phyloP scores from a whole-genome alignment of 1,284 basidiomycete species.

The Rhodotorula sp. region DNA sequence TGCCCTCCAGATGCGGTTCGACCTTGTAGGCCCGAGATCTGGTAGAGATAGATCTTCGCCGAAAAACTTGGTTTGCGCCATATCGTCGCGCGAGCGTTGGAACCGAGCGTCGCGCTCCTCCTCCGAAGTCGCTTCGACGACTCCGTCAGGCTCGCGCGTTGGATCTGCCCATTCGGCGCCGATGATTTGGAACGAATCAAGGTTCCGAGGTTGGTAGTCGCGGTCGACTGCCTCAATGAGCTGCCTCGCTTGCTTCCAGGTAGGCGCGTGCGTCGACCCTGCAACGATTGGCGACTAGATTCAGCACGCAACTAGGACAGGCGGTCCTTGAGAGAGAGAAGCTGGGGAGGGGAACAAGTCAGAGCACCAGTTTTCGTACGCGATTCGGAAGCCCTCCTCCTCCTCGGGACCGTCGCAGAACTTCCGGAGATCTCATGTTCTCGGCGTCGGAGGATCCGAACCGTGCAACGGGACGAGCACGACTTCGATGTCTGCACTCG shows the following conservation, averaged over 20 bases:
- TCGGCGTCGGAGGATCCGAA: no score
- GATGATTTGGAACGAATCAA: constrained; percentile 15
- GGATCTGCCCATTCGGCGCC: constrained; percentile 27
- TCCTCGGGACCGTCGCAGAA: constrained; percentile 12
- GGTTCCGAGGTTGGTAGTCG: constrained; percentile 8
- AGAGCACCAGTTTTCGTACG: constrained; percentile 37
- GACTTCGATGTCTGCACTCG: no score
- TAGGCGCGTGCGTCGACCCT: constrained; percentile 34
- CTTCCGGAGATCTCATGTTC: constrained; percentile 7
- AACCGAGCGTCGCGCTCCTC: constrained; percentile 25
- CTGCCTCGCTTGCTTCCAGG: constrained; percentile 32
- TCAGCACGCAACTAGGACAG: neutral
- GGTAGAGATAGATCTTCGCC: constrained; percentile 24
- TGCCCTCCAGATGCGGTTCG: constrained; percentile 32
- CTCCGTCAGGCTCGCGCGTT: constrained; percentile 4
- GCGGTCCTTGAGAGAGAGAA: no score
- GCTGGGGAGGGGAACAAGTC: neutral
- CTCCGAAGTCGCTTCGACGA: neutral
- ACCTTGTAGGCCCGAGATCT: constrained; percentile 34
- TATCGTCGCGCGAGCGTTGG: constrained; percentile 25
- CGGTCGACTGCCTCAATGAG: constrained; percentile 31
- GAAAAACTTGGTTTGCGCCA: constrained; percentile 11
- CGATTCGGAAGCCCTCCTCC: constrained; percentile 7
- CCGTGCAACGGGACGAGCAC: no score
- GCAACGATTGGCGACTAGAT: neutral